phyloP scores from a whole-genome alignment of 2,329 filamentous ascomycete genomes.

The Nemania diffusa region DNA sequence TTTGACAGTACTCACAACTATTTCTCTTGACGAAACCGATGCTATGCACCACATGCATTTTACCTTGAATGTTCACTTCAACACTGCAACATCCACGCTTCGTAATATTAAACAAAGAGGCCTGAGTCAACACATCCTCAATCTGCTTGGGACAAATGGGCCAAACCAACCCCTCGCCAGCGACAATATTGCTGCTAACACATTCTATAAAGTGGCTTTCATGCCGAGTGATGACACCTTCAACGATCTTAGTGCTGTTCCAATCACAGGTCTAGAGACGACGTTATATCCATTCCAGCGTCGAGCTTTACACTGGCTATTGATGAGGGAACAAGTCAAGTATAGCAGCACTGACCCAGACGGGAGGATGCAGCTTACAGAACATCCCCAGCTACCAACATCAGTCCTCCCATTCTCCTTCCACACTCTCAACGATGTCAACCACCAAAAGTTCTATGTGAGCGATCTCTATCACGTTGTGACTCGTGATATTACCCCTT shows the following conservation, averaged over 20 bases:
- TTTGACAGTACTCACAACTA: slow-evolving; percentile 50
- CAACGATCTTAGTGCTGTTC: slow-evolving; percentile 51
- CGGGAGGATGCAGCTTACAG: slow-evolving; percentile 42
- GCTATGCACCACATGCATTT: slow-evolving; percentile 48
- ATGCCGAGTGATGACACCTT: slow-evolving; percentile 62
- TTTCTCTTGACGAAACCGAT: slow-evolving; percentile 47
- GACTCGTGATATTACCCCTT: slow-evolving; percentile 59
- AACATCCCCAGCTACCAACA: slow-evolving; percentile 36
- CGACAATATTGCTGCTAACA: slow-evolving; percentile 53
- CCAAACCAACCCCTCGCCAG: background rate
- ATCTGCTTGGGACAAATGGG: slow-evolving; percentile 46
- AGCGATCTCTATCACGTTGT: slow-evolving; percentile 73
- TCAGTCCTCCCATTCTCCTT: slow-evolving; percentile 57
- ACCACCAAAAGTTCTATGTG: slow-evolving; percentile 51
- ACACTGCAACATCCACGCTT: slow-evolving; percentile 52
- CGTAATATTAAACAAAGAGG: slow-evolving; percentile 47
- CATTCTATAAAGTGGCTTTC: slow-evolving; percentile 77
- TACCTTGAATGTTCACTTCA: slow-evolving; percentile 56
- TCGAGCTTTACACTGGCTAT: slow-evolving; percentile 75
- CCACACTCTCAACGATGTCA: slow-evolving; percentile 54
- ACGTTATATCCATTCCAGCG: slow-evolving; percentile 78
- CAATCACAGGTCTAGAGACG: slow-evolving; percentile 58
- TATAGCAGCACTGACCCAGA: slow-evolving; percentile 51
- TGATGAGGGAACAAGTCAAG: slow-evolving; percentile 71
- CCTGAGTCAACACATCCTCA: slow-evolving; percentile 52